These are phyloP conservation scores for Sherardia arvensis DNA, from an alignment of 257 asterid species.

Conservation along the genomic window DNA sequence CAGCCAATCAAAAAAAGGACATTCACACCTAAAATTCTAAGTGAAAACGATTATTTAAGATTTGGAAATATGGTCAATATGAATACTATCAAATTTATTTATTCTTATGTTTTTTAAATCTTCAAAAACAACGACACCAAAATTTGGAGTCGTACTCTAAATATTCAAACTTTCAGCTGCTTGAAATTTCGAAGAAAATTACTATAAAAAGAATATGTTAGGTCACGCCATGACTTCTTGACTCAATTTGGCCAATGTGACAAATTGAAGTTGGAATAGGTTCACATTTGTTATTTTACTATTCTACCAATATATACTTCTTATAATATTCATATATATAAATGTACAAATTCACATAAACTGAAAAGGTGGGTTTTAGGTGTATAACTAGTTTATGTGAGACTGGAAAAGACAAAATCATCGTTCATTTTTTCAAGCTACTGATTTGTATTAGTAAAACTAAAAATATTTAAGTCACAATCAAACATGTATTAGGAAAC, in stretches of 20 bases:
- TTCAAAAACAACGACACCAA: background rate
- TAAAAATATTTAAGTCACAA: too few species aligned
- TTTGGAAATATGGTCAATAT: background rate
- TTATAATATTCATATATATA: too few species aligned
- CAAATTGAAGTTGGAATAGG: too few species aligned
- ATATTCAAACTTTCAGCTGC: background rate
- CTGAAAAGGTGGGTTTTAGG: too few species aligned
- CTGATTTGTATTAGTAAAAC: too few species aligned
- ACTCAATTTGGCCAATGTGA: background rate
- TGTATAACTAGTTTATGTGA: too few species aligned
- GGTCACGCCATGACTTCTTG: background rate
- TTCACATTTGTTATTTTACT: too few species aligned
- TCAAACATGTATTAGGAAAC: too few species aligned
- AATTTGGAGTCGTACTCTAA: background rate
- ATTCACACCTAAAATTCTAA: background rate
- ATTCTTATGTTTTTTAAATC: background rate
- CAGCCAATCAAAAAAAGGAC: background rate
- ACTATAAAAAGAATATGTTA: background rate
- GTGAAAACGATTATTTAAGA: background rate
- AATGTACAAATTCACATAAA: too few species aligned
- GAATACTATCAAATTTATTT: background rate
- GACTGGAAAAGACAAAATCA: too few species aligned
- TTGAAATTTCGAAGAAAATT: background rate
- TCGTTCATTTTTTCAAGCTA: too few species aligned
- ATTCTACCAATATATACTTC: too few species aligned